Percentiles rank a stretch among this genome's conserved stretches.
Evolutionary conservation across 2,329 filamentous ascomycete species (phyloP).

Genomic region (Arthrinium phaeospermum): DNA sequence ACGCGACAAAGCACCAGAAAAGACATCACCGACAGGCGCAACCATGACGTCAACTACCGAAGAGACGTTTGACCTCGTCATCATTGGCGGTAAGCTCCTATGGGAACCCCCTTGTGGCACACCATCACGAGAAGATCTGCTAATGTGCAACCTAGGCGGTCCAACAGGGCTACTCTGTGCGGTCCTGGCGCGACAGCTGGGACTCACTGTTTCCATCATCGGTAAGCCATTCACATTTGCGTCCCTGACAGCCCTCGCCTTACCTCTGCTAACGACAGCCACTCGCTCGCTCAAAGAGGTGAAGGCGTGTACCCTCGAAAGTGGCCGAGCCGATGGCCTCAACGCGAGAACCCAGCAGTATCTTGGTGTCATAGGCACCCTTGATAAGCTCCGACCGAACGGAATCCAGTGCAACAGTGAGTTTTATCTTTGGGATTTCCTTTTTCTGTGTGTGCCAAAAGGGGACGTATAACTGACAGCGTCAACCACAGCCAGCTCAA

Average conservation of each 20-base stretch:
- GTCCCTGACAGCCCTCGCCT: too few species aligned
- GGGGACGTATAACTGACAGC: neutral
- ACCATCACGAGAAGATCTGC: neutral
- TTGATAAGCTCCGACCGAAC: constrained; percentile 47
- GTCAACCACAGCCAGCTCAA: constrained; percentile 49
- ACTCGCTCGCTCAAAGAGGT: constrained; percentile 39
- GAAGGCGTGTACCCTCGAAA: constrained; percentile 44
- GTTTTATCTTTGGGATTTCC: constrained; percentile 19
- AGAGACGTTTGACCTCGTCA: constrained; percentile 39
- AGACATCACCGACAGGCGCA: neutral
- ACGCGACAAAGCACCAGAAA: neutral
- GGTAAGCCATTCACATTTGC: constrained; percentile 32
- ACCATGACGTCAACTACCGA: neutral
- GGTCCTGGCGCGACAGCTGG: constrained; percentile 48
- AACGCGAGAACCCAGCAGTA: constrained; percentile 57
- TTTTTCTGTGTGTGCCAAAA: neutral
- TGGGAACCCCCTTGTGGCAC: too few species aligned
- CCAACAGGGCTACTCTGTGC: constrained; percentile 53
- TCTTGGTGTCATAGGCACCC: constrained; percentile 49
- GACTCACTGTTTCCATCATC: constrained; percentile 47
- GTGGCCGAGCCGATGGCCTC: constrained; percentile 54
- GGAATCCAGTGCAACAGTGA: constrained; percentile 57
- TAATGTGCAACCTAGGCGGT: constrained; percentile 40
- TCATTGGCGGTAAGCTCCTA: constrained; percentile 42
- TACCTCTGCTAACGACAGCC: too few species aligned